phyloP scores from a whole-genome alignment of 768 basidiomycete species.

The Austroboletus festivus region DNA sequence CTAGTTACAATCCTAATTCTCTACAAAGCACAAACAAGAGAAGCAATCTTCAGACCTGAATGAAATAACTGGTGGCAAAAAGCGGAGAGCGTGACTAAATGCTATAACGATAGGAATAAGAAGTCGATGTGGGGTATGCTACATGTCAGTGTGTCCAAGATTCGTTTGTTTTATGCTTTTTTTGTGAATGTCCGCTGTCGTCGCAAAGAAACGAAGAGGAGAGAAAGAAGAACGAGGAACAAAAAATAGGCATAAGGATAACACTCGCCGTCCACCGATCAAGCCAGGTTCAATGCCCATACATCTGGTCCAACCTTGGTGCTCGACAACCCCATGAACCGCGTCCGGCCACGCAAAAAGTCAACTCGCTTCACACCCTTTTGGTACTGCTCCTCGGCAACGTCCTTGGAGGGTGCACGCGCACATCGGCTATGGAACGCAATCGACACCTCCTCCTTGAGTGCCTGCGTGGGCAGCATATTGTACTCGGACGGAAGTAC shows the following conservation, averaged over 20 bases:
- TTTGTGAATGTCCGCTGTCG: slow-evolving; percentile 16
- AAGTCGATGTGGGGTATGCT: slow-evolving; percentile 16
- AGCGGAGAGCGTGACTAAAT: background rate
- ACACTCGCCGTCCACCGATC: slow-evolving; percentile 2
- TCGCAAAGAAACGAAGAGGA: background rate
- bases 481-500: slow-evolving; percentile 42
- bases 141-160: slow-evolving; percentile 17
- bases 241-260: slow-evolving; percentile 27
- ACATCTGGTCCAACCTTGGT: slow-evolving; percentile 35
- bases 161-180: slow-evolving; percentile 12
- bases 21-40: no score
- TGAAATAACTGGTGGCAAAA: background rate
- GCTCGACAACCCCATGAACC: slow-evolving; percentile 47
- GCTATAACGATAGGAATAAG: slow-evolving; percentile 28
- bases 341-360: slow-evolving; percentile 42
- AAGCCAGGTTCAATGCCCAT: slow-evolving; percentile 33
- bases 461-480: slow-evolving; percentile 30
- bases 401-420: slow-evolving; percentile 29
- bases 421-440: slow-evolving; percentile 44
- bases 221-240: background rate
- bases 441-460: slow-evolving; percentile 35
- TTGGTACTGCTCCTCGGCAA: slow-evolving; percentile 37
- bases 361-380: slow-evolving; percentile 56
- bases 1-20: slow-evolving; percentile 10
- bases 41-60: background rate